Percentiles rank a stretch among this genome's conserved stretches.
Evolutionary conservation across 768 basidiomycete species (phyloP).

Genomic region (Cyclocybe aegerita): DNA sequence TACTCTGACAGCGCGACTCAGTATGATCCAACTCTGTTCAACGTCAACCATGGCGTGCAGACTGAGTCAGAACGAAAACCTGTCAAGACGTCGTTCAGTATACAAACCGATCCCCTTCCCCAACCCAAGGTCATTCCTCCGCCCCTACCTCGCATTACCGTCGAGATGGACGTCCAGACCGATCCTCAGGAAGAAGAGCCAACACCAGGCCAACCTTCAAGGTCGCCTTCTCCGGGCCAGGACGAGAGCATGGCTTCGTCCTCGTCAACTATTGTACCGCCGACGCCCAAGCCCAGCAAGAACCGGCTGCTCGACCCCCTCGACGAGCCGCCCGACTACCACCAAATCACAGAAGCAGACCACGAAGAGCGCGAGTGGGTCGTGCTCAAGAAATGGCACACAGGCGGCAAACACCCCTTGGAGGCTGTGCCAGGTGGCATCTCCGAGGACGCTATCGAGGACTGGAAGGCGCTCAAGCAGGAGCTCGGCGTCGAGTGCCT

Average conservation of each 20-base stretch:
- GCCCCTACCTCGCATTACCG: conserved; percentile 35
- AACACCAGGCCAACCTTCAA: conserved; percentile 24
- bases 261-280: conserved; percentile 69
- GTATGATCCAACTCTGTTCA: conserved; percentile 59
- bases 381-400: conserved; percentile 70
- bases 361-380: conserved; percentile 49
- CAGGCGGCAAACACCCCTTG: conserved; percentile 49
- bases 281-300: conserved; percentile 58
- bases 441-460: conserved; percentile 65
- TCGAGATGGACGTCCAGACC: conserved; percentile 69
- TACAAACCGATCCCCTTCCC: conserved; percentile 54
- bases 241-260: conserved; percentile 67
- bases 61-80: conserved; percentile 61
- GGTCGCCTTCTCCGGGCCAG: conserved; percentile 49
- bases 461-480: conserved; percentile 78
- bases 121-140: conserved; percentile 26
- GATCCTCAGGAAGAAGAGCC: conserved; percentile 37
- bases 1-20: conserved; percentile 76
- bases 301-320: conserved; percentile 27
- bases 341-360: conserved; percentile 50
- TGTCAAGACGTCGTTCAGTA: conserved; percentile 43
- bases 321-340: conserved; percentile 78
- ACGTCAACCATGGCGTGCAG: conserved; percentile 47
- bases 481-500: conserved; percentile 77
- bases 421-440: conserved; percentile 51